Conservation (phyloP, 139 green algal genomes). For the Coelastrella sp. region DNA sequence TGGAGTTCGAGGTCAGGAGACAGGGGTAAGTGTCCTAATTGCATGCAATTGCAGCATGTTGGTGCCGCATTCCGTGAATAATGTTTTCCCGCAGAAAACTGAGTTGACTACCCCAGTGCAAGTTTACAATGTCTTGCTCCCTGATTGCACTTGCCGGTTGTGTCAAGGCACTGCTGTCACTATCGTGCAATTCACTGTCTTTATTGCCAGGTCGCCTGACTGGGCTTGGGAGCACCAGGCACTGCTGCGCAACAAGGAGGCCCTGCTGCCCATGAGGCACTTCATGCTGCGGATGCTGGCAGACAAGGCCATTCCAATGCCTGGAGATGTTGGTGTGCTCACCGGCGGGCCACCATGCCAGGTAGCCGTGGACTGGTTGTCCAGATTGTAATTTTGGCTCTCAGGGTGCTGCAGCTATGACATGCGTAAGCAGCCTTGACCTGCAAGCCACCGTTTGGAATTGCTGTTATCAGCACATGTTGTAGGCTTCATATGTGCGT, state of each 20-base stretch:
- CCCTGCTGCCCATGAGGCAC: background rate
- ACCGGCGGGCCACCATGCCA: slow-evolving; percentile 88
- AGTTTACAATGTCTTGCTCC: too few species aligned
- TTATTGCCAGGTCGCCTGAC: background rate
- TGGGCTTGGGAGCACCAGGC: slow-evolving; percentile 37
- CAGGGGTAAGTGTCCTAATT: slow-evolving; percentile 34
- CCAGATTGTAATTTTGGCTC: too few species aligned
- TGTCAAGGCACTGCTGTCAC: too few species aligned
- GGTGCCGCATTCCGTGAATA: too few species aligned
- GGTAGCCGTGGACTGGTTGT: background rate
- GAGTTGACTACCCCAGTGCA: too few species aligned
- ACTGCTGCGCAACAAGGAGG: background rate
- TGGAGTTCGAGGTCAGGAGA: slow-evolving; percentile 66
- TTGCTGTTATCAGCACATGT: too few species aligned
- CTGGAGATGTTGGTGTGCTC: slow-evolving; percentile 79
- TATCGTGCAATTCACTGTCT: too few species aligned
- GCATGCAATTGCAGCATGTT: background rate
- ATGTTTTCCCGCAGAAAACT: too few species aligned
- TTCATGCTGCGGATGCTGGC: slow-evolving; percentile 41
- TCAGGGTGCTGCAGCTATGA: too few species aligned
- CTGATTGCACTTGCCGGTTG: too few species aligned
- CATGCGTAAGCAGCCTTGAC: too few species aligned
- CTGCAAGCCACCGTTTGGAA: too few species aligned
- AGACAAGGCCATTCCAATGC: slow-evolving; percentile 52
- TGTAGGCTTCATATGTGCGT: background rate